Conservation (phyloP, 108 stramenopile genomes). For the Schizochytrium sp. region DNA sequence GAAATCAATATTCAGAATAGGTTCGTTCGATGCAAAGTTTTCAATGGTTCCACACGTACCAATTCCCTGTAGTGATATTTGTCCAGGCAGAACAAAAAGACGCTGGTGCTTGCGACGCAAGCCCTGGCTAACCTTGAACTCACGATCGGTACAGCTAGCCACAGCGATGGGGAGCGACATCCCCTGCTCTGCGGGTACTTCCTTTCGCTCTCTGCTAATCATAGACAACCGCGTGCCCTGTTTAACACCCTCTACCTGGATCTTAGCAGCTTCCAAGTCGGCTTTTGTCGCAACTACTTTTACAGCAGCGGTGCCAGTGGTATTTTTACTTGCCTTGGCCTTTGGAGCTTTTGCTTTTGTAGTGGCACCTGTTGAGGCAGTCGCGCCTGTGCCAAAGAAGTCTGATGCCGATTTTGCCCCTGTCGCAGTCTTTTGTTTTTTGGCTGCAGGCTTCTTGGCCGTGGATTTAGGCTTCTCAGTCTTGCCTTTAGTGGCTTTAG, state of each 20-base stretch:
- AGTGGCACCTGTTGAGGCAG: neutral
- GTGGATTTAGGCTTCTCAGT: neutral
- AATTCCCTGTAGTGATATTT: slow-evolving; percentile 4
- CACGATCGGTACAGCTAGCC: neutral
- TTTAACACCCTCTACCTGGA: neutral
- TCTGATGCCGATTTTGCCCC: neutral
- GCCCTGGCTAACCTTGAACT: slow-evolving; percentile 53
- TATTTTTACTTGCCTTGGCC: too few species aligned
- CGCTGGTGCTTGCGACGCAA: neutral
- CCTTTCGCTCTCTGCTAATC: neutral
- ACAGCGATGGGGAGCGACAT: slow-evolving; percentile 26
- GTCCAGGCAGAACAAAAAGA: slow-evolving; percentile 30
- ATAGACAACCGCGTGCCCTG: neutral
- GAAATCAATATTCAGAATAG: slow-evolving; percentile 40
- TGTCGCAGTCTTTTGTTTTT: neutral
- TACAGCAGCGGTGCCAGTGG: neutral
- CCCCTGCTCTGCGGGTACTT: neutral
- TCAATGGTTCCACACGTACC: slow-evolving; percentile 17
- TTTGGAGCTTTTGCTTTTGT: neutral
- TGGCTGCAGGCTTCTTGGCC: neutral
- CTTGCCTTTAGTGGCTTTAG: neutral
- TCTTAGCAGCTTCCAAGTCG: neutral
- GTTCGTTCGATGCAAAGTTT: neutral
- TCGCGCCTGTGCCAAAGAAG: neutral
- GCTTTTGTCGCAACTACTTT: neutral